These are phyloP conservation scores for Fragosphaeria purpurea DNA, from an alignment of 2,329 filamentous ascomycete species.

Conservation along the genomic window DNA sequence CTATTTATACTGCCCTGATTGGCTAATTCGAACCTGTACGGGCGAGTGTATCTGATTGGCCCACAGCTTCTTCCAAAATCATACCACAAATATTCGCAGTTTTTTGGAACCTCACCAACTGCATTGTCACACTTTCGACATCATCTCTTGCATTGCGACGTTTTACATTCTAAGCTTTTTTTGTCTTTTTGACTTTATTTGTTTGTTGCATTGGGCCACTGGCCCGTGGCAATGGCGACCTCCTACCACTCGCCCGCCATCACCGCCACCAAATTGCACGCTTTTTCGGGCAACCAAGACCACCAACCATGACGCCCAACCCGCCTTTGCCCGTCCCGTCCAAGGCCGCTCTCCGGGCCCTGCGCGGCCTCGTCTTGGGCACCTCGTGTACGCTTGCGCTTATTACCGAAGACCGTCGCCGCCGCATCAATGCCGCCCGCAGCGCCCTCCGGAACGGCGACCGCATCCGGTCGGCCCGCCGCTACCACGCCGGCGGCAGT, in stretches of 20 bases:
- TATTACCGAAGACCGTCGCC: conserved; percentile 34
- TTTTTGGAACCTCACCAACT: conserved; percentile 1
- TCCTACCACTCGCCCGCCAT: neutral
- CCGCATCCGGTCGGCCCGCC: conserved; percentile 27
- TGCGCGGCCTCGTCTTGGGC: conserved; percentile 33
- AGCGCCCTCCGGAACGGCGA: conserved; percentile 29
- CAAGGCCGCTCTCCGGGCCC: conserved; percentile 33
- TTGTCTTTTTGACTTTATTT: neutral
- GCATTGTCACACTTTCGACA: neutral
- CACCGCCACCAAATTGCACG: neutral
- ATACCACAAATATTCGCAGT: conserved; percentile 4
- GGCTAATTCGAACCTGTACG: neutral
- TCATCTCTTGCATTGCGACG: too few relatives aligned
- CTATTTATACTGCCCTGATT: neutral
- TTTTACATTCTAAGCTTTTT: neutral
- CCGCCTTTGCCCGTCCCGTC: conserved; percentile 32
- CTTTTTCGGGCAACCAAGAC: neutral
- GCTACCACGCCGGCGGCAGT: conserved; percentile 25
- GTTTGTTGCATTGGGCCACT: neutral
- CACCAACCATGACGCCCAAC: conserved; percentile 18
- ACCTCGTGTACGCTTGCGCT: conserved; percentile 35
- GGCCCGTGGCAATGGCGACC: neutral
- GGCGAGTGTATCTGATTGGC: neutral
- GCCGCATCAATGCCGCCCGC: conserved; percentile 31
- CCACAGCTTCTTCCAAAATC: conserved; percentile 1